Evolutionary conservation across 495 filamentous ascomycete genomes (phyloP).

Genomic region (Penicillium goetzii): DNA sequence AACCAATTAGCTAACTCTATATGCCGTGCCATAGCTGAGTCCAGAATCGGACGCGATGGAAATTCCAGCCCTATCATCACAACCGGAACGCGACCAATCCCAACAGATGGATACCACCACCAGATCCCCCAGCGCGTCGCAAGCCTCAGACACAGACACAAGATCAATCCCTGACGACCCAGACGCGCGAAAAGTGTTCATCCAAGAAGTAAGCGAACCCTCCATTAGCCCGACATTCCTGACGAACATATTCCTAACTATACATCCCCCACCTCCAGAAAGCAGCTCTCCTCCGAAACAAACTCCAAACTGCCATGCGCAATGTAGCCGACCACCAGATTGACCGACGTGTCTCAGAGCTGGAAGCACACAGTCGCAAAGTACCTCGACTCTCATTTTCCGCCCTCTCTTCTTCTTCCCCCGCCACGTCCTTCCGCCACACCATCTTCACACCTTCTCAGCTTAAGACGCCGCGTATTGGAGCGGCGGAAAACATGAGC

Average conservation of each 20-base stretch:
- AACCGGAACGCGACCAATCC: conserved; percentile 27
- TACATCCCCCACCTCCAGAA: conserved; percentile 32
- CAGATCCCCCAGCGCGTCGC: conserved; percentile 15
- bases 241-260: conserved; percentile 7
- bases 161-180: conserved; percentile 39
- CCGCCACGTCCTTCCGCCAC: conserved; percentile 21
- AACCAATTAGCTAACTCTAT: conserved; percentile 21
- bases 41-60: conserved; percentile 31
- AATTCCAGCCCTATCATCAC: conserved; percentile 19
- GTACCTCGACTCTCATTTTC: conserved; percentile 39
- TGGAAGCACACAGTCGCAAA: conserved; percentile 51
- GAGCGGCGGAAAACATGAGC: conserved; percentile 26
- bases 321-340: conserved; percentile 46
- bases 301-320: conserved; percentile 51
- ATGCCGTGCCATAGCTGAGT: conserved; percentile 14
- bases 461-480: conserved; percentile 31
- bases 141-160: conserved; percentile 18
- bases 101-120: conserved; percentile 22
- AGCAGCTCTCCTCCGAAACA: conserved; percentile 48
- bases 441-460: conserved; percentile 24
- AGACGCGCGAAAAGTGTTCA: conserved; percentile 46
- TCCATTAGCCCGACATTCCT: not conserved
- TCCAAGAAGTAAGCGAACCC: conserved; percentile 44
- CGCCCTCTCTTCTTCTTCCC: conserved; percentile 22
- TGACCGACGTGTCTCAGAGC: conserved; percentile 49